These are phyloP conservation scores for Lantana camara DNA, from an alignment of 257 asterid genomes.

Conservation along the genomic window DNA sequence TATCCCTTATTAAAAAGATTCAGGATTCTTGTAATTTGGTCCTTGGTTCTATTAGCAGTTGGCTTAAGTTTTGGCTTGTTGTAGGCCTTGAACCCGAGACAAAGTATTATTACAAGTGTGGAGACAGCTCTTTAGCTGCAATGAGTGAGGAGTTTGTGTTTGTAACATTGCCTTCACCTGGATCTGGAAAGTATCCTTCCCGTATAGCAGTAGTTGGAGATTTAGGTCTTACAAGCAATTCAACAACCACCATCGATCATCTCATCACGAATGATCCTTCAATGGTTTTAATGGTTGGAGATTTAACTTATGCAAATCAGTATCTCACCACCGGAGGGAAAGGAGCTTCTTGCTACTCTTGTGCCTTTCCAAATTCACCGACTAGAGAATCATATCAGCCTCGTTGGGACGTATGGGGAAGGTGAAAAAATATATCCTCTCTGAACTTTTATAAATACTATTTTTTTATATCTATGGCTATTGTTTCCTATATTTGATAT, in stretches of 20 bases:
- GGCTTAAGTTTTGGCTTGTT: neutral
- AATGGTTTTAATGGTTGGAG: slow-evolving; percentile 72
- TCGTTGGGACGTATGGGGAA: slow-evolving; percentile 96
- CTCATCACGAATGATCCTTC: slow-evolving; percentile 65
- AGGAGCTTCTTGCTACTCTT: slow-evolving; percentile 73
- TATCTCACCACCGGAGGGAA: slow-evolving; percentile 78
- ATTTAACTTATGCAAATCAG: slow-evolving; percentile 76
- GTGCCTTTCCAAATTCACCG: slow-evolving; percentile 78
- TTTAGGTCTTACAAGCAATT: slow-evolving; percentile 77
- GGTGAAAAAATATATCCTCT: slow-evolving; percentile 39
- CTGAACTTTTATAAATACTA: too few relatives aligned
- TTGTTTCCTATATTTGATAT: too few relatives aligned
- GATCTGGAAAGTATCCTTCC: slow-evolving; percentile 57
- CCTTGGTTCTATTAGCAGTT: neutral
- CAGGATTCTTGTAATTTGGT: slow-evolving; percentile 2
- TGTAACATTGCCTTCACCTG: slow-evolving; percentile 64
- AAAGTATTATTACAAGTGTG: slow-evolving; percentile 77
- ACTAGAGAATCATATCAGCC: slow-evolving; percentile 82
- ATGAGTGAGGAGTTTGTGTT: slow-evolving; percentile 68
- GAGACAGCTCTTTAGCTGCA: slow-evolving; percentile 68
- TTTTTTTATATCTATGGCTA: too few relatives aligned
- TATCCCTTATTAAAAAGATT: neutral
- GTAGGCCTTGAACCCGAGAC: slow-evolving; percentile 77
- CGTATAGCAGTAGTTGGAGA: slow-evolving; percentile 82
- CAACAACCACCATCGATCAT: slow-evolving; percentile 79